Conservation (phyloP, 2,329 filamentous ascomycete genomes). For the Penicillium sp. region DNA sequence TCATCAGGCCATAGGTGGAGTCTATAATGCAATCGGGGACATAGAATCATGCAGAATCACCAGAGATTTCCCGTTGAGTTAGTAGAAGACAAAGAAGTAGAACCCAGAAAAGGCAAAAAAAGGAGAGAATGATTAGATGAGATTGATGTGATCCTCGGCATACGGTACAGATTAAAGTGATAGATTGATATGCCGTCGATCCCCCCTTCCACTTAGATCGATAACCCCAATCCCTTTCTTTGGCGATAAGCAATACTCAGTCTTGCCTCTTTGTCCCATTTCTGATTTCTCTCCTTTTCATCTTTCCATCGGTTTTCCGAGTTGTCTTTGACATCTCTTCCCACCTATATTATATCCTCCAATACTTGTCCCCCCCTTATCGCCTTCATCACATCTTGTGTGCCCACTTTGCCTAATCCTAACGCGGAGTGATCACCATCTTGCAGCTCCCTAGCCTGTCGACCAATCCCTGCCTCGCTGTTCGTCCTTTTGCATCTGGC, state of each 20-base stretch:
- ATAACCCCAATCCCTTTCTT: constrained; percentile 23
- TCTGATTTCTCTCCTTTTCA: background rate
- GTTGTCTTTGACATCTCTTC: background rate
- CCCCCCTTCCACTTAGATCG: constrained; percentile 27
- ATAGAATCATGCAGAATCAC: background rate
- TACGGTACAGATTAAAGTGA: constrained; percentile 24
- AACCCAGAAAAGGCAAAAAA: too few species aligned
- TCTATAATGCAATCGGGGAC: constrained; percentile 30
- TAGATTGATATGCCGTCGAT: constrained; percentile 30
- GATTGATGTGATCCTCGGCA: constrained; percentile 17
- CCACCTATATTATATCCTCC: background rate
- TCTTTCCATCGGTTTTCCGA: background rate
- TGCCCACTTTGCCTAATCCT: constrained; percentile 10
- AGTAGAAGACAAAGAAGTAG: too few species aligned
- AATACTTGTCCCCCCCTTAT: background rate
- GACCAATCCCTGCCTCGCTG: constrained; percentile 15
- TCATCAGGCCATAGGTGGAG: constrained; percentile 30
- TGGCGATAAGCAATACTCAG: constrained; percentile 10
- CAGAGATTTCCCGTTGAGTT: background rate
- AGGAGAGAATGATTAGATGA: constrained; percentile 23
- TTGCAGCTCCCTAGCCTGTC: constrained; percentile 24
- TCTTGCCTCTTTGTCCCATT: constrained; percentile 6
- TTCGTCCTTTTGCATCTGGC: constrained; percentile 9
- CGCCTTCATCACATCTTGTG: constrained; percentile 4
- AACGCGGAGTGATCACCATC: constrained; percentile 20